Evolutionary conservation across 2,329 filamentous ascomycete species (phyloP).

Genomic region (Neonectria punicea): DNA sequence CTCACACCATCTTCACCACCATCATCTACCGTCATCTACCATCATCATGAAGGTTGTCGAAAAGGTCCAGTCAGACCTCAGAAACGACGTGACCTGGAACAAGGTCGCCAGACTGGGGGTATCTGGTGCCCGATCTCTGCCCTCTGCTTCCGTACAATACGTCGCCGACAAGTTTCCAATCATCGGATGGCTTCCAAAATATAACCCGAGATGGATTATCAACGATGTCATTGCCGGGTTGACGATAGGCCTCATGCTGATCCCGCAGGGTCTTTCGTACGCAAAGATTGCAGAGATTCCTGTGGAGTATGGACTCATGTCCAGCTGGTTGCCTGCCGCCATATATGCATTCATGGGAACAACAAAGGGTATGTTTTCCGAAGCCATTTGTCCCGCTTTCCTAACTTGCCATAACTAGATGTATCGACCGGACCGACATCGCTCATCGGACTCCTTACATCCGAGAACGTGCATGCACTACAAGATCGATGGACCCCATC

Average conservation of each 20-base stretch:
- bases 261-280: constrained; percentile 71
- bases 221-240: constrained; percentile 71
- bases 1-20: neutral
- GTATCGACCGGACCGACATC: constrained; percentile 73
- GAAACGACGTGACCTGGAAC: constrained; percentile 40
- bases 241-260: constrained; percentile 69
- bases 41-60: constrained; percentile 38
- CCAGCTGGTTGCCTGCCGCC: constrained; percentile 66
- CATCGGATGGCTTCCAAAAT: constrained; percentile 70
- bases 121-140: constrained; percentile 50
- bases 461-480: constrained; percentile 67
- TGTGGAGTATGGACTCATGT: constrained; percentile 69
- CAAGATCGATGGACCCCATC: constrained; percentile 61
- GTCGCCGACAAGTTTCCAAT: constrained; percentile 70
- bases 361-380: constrained; percentile 61
- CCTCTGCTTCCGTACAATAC: constrained; percentile 65
- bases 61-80: constrained; percentile 30
- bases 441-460: constrained; percentile 70
- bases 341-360: constrained; percentile 71
- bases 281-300: constrained; percentile 71
- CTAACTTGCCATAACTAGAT: constrained; percentile 51
- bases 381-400: neutral
- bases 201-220: constrained; percentile 69
- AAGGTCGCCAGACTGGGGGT: constrained; percentile 30
- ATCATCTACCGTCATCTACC: neutral